Percentiles rank a stretch among this genome's conserved stretches.
These are phyloP conservation scores for Pyrenopolyporus hunteri DNA, from an alignment of 495 filamentous ascomycete genomes.

Conservation along the genomic window DNA sequence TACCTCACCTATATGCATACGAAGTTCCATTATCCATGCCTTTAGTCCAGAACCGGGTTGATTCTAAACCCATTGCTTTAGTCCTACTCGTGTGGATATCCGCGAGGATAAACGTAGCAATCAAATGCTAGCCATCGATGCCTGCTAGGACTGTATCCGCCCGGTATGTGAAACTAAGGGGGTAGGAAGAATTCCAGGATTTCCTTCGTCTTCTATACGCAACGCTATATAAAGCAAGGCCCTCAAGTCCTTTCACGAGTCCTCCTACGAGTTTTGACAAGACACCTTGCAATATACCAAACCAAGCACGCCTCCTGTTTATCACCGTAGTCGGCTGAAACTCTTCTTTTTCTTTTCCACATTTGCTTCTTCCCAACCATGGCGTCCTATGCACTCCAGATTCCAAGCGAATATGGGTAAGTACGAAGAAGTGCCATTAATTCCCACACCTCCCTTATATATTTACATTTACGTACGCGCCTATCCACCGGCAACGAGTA, in stretches of 20 bases:
- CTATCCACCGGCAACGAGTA: not conserved
- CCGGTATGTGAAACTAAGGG: slow-evolving; percentile 7
- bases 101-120: not conserved
- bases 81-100: not conserved
- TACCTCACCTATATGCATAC: not conserved
- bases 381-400: slow-evolving; percentile 32
- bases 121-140: not conserved
- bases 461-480: not conserved
- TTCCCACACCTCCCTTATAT: not conserved
- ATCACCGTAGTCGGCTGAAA: no score
- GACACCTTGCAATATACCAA: no score
- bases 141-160: not conserved
- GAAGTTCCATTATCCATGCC: no score
- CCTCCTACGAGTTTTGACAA: no score
- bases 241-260: not conserved
- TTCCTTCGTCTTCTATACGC: not conserved
- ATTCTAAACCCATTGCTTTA: not conserved
- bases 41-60: not conserved
- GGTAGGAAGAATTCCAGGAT: not conserved
- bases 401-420: slow-evolving; percentile 54
- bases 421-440: slow-evolving; percentile 6
- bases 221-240: not conserved
- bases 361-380: no score
- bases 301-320: no score
- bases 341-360: no score